phyloP scores from a whole-genome alignment of 768 basidiomycete species.

The Amanita brunnescens region DNA sequence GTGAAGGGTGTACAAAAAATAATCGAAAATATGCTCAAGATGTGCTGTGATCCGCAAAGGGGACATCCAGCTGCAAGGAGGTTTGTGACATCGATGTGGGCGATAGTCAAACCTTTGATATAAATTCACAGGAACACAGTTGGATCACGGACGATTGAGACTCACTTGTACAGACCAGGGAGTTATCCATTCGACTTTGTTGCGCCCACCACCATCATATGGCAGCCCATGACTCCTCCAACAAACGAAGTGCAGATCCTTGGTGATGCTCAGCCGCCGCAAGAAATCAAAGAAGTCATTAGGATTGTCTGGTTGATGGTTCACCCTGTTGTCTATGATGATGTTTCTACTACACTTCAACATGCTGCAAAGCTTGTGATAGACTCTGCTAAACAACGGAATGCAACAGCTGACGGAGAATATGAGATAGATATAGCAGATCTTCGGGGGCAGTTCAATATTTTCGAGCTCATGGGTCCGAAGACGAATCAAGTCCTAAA shows the following conservation, averaged over 20 bases:
- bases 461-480: constrained; percentile 88
- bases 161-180: constrained; percentile 52
- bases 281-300: not conserved
- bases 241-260: constrained; percentile 9
- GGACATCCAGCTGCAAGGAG: constrained; percentile 51
- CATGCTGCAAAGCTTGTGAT: constrained; percentile 42
- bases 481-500: constrained; percentile 68
- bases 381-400: constrained; percentile 22
- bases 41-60: constrained; percentile 58
- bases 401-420: constrained; percentile 14
- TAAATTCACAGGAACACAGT: constrained; percentile 40
- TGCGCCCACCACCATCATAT: constrained; percentile 64
- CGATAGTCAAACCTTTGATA: not conserved
- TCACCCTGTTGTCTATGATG: constrained; percentile 66
- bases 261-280: constrained; percentile 22
- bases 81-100: constrained; percentile 24
- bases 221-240: constrained; percentile 38
- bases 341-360: constrained; percentile 44
- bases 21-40: constrained; percentile 41
- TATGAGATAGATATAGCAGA: constrained; percentile 59
- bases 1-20: constrained; percentile 54
- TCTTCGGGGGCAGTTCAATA: constrained; percentile 59
- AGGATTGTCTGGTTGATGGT: constrained; percentile 67
- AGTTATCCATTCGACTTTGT: constrained; percentile 65
- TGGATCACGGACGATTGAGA: constrained; percentile 61